These are phyloP conservation scores for Backusella macrospora DNA, from an alignment of 192 early-diverging fungal genomes.

Conservation along the genomic window DNA sequence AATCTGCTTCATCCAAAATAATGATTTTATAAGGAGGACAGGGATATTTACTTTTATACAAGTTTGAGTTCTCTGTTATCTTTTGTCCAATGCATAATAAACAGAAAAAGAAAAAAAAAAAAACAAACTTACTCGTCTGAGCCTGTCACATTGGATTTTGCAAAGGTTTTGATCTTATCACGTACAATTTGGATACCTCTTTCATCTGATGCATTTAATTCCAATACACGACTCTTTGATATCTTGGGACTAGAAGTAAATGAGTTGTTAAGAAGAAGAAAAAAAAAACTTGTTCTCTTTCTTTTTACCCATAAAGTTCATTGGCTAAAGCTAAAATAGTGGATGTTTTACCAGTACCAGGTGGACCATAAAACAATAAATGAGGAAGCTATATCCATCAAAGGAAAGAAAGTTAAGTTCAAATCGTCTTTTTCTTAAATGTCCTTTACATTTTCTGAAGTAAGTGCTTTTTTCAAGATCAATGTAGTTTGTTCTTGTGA, in stretches of 20 bases:
- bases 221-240: slow-evolving; percentile 79
- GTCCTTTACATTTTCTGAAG: slow-evolving; percentile 79
- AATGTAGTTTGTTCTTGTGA: slow-evolving; percentile 89
- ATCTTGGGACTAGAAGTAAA: slow-evolving; percentile 70
- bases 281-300: not conserved
- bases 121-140: slow-evolving; percentile 42
- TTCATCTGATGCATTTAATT: slow-evolving; percentile 97
- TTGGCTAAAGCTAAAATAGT: slow-evolving; percentile 89
- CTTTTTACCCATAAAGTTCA: slow-evolving; percentile 76
- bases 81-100: not conserved
- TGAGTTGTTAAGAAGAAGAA: not conserved
- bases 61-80: not conserved
- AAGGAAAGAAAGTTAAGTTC: not conserved
- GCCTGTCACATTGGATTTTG: slow-evolving; percentile 64
- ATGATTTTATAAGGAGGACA: slow-evolving; percentile 94
- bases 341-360: slow-evolving; percentile 97
- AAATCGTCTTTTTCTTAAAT: not conserved
- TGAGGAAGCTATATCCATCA: slow-evolving; percentile 81
- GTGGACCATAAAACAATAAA: slow-evolving; percentile 96
- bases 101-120: not conserved
- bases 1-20: slow-evolving; percentile 97
- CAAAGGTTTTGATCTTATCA: slow-evolving; percentile 95
- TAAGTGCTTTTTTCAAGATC: slow-evolving; percentile 82
- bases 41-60: slow-evolving; percentile 33
- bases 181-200: slow-evolving; percentile 93